Conservation (phyloP, 352 stramenopile genomes). For the Pythium aphanidermatum region DNA sequence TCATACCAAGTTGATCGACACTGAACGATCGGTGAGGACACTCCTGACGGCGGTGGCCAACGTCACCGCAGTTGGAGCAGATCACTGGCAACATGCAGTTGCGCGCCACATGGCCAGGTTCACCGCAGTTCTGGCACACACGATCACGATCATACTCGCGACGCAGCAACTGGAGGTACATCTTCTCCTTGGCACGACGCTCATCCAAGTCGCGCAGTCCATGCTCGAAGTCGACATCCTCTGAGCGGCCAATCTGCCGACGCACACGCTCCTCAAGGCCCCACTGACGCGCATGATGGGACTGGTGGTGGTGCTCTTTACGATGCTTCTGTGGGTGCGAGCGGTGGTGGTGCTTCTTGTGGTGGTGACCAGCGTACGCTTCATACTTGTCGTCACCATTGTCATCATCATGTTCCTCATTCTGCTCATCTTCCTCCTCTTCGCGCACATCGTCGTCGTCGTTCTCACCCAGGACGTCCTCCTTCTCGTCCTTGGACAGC, state of each 20-base stretch:
- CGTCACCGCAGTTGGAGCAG: constrained; percentile 71
- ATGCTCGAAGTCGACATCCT: constrained; percentile 72
- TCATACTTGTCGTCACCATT: constrained; percentile 8
- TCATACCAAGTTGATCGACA: constrained; percentile 22
- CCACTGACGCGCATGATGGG: neutral
- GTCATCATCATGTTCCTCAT: constrained; percentile 11
- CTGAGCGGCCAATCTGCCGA: constrained; percentile 19
- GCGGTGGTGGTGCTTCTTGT: neutral
- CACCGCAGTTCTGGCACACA: constrained; percentile 73
- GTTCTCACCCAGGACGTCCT: constrained; percentile 11
- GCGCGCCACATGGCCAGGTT: constrained; percentile 52
- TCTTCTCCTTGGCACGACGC: constrained; percentile 37
- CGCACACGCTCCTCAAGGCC: constrained; percentile 15
- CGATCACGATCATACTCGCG: constrained; percentile 51
- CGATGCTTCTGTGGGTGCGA: neutral
- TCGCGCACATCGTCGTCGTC: constrained; percentile 4
- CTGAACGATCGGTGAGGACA: constrained; percentile 35
- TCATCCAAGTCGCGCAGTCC: constrained; percentile 47
- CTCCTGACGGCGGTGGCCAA: constrained; percentile 47
- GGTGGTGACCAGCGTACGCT: constrained; percentile 6
- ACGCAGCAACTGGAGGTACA: constrained; percentile 55
- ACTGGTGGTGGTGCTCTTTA: neutral
- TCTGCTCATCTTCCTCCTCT: constrained; percentile 2
- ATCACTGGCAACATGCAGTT: constrained; percentile 73
- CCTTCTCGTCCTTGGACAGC: constrained; percentile 8